Base-by-base conservation (phyloP, 1,284 basidiomycete genomes). In the Phlebopus sp. region DNA sequence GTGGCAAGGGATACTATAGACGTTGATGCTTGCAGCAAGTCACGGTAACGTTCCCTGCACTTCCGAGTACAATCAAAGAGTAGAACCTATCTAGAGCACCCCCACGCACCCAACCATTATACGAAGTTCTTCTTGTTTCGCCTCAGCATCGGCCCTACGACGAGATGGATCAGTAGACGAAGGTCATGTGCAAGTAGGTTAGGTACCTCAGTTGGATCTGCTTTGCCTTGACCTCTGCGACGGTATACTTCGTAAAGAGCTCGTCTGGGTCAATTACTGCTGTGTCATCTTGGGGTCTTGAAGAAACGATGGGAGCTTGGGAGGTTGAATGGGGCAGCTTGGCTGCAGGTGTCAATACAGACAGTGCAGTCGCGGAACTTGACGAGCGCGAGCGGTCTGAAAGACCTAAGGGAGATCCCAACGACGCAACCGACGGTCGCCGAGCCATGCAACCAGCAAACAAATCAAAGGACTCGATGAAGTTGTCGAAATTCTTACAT, bases 81-180 rank as follows among this genome's bases (percentile, higher is more conserved):
- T 35, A 37, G 34, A 30, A n/a, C 18, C 8, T 13, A 7, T 31
- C 43, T 46, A 29, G 41, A 49, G 47, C 19, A 43, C 19, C 42
- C 39, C 19, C 49, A 84, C 91, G 78, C 69, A 95, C 92, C 92
- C 93, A 66, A 97, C 94, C 93, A 96, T 97, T 23, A 90, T 76
- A 55, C 93, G 77, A 37, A 97, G 78, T 64, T 97, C 94, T 59
- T 92, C 88, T 62, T 92, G 90, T 68, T 96, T 96, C 43, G 85
- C 86, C 62, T 92, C 82, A 2, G 92, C 92, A 67, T 94, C 90
- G n/a, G 77, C 72, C 67, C 90, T 92, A 53, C 9, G 19, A 27
- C 19, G 21, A 49, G 42, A 39, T 49, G 42, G 32, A 46, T 51
- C 21, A 46, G 47, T 39, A 42, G 25, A 15, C 40, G 32, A 25